Evolutionary conservation across 2,329 filamentous ascomycete genomes (phyloP).

Genomic region (Botrytis galanthina): DNA sequence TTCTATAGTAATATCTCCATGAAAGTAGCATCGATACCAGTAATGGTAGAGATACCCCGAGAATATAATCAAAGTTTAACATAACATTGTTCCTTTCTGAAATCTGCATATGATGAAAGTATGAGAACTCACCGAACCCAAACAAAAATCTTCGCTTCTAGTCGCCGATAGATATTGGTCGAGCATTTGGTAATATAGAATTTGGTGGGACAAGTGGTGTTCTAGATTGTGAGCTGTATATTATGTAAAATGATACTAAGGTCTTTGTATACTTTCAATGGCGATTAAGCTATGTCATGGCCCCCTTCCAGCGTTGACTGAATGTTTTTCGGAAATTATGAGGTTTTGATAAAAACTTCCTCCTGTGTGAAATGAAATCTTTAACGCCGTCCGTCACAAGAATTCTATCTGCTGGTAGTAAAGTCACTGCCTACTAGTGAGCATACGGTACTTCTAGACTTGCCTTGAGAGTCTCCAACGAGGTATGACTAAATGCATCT

Average conservation of each 20-base stretch:
- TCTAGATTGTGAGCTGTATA: background rate
- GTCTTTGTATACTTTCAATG: background rate
- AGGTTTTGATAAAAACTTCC: too few relatives aligned
- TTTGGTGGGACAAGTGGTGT: background rate
- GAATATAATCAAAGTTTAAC: background rate
- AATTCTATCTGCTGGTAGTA: background rate
- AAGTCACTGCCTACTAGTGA: background rate
- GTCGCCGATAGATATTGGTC: background rate
- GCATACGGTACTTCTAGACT: background rate
- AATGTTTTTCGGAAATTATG: too few relatives aligned
- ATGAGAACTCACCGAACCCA: background rate
- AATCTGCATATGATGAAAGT: background rate
- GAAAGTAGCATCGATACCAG: fast-evolving
- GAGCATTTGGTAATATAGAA: background rate
- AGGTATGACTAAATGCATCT: background rate
- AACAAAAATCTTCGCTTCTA: background rate
- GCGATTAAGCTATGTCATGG: background rate
- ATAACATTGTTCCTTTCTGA: background rate
- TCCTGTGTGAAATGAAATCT: background rate
- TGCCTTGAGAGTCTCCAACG: background rate
- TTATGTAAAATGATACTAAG: background rate
- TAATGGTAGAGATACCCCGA: background rate
- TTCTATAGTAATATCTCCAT: background rate
- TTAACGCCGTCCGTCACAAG: background rate
- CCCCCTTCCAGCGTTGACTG: background rate